These are phyloP conservation scores for Vitis hybrid DNA, from an alignment of 177 flowering plant species.

Conservation along the genomic window DNA sequence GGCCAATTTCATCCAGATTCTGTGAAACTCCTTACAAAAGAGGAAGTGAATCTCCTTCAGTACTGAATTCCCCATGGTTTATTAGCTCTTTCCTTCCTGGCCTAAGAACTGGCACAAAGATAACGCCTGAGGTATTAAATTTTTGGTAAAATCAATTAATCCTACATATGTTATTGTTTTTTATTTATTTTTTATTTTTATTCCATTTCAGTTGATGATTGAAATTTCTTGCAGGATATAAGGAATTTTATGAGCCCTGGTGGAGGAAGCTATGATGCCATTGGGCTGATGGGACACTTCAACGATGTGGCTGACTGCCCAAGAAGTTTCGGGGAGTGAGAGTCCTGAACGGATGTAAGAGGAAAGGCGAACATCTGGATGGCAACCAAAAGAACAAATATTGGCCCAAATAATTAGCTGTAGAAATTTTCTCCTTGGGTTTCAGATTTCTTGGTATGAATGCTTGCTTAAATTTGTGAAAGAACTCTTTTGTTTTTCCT, in stretches of 20 bases:
- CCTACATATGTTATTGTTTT: no score
- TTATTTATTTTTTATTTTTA: background rate
- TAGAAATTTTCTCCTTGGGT: slow-evolving; percentile 28
- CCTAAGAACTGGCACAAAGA: slow-evolving; percentile 66
- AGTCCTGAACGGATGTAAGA: slow-evolving; percentile 44
- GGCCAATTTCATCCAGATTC: slow-evolving; percentile 41
- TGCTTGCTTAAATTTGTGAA: background rate
- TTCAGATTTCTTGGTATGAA: slow-evolving; percentile 43
- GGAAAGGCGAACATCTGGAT: slow-evolving; percentile 13
- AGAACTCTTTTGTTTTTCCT: background rate
- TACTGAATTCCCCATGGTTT: slow-evolving; percentile 95
- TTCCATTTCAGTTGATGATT: background rate
- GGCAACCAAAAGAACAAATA: slow-evolving; percentile 15
- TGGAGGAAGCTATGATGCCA: slow-evolving; percentile 69
- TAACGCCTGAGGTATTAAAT: slow-evolving; percentile 69
- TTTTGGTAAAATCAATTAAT: no score
- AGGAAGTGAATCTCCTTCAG: slow-evolving; percentile 88
- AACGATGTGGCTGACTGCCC: slow-evolving; percentile 70
- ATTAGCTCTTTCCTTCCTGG: slow-evolving; percentile 63
- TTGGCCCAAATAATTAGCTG: slow-evolving; percentile 15
- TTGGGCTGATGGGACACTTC: slow-evolving; percentile 71
- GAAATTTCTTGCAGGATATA: slow-evolving; percentile 49
- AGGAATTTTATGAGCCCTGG: slow-evolving; percentile 71
- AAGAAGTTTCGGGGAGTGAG: slow-evolving; percentile 70
- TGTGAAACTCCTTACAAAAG: slow-evolving; percentile 74